Percentiles rank a stretch among this genome's conserved stretches.
Evolutionary conservation across 108 stramenopile species (phyloP).

Genomic region (Discostella stelligeroides): DNA sequence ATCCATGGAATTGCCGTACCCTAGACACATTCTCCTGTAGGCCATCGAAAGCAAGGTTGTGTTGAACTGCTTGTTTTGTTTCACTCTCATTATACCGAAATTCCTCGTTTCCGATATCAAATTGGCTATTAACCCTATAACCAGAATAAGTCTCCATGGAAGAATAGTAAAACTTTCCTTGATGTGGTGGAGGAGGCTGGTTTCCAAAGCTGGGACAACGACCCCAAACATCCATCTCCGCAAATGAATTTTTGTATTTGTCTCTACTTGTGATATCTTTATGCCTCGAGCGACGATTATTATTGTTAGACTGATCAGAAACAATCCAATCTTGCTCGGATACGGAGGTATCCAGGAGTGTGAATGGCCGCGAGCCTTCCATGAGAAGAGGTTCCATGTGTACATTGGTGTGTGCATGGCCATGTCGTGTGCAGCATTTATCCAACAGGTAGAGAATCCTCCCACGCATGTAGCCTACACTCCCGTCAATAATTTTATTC

Average conservation of each 20-base stretch:
- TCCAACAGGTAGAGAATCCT: conserved; percentile 36
- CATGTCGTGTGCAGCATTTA: conserved; percentile 19
- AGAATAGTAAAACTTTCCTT: conserved; percentile 21
- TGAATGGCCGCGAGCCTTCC: conserved; percentile 30
- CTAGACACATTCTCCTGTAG: conserved; percentile 22
- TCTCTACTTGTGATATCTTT: conserved; percentile 15
- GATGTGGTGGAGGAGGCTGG: conserved; percentile 9
- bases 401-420: conserved; percentile 3
- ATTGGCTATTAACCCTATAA: conserved; percentile 16
- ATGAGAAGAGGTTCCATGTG: conserved; percentile 11
- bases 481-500: conserved; percentile 2
- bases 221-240: conserved; percentile 23
- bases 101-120: conserved; percentile 3
- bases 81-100: neutral
- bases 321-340: conserved; percentile 21
- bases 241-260: conserved; percentile 35
- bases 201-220: conserved; percentile 37
- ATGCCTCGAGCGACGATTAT: neutral
- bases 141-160: conserved; percentile 26
- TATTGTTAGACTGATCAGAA: neutral
- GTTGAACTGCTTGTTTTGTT: neutral
- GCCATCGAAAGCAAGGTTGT: conserved; percentile 18
- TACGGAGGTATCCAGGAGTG: conserved; percentile 33
- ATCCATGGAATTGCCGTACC: conserved; percentile 28
- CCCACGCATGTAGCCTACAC: conserved; percentile 27